Base-by-base conservation (phyloP, 495 filamentous ascomycete species). In the Baudoinia panamericana region DNA sequence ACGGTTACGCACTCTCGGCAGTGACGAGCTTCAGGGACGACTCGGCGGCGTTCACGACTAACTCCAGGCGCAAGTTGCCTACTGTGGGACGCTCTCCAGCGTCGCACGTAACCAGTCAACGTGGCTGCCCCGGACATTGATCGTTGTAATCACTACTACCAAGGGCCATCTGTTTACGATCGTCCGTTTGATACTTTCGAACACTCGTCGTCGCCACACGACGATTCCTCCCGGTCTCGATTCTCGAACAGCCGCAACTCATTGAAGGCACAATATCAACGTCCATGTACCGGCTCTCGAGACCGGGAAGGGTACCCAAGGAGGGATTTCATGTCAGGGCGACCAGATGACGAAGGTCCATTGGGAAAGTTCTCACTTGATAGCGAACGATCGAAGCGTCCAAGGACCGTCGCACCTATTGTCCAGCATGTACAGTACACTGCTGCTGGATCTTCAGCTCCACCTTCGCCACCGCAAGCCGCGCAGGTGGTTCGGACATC, bases 311-410 rank as follows among this genome's bases (percentile, higher is more conserved):
- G 43, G 43, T 12, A 35, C 28, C 10, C 20, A 32, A 21, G 34
- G 33, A 26, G 41, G 48, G 33, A 37, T 42, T 51, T 44, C n/a
- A 54, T 54, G 51, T 54, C 51, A 30, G 31, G 36, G 20, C 47
- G 43, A 21, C 17, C 38, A 10, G 10, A 18, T 36, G 47, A 42
- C 2, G 24, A 43, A 28, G 33, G 26, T 13, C 35, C 34, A 15
- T 19, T 26, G 9, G 26, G 13, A 16, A 26, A 21, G 8, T 46
- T 38, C 10, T 21, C 20, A 12, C n/a, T 24, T 29, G 37, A 10
- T 46, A 13, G 12, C 20, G 3, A 35, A 18, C 25, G 20, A 13
- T 16, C 17, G n/a, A 20, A 20, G 22, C 30, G 28, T 11, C 15
- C 23, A 15, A 10, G 15, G 6, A 29, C 26, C 9, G 26, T n/a